Evolutionary conservation across 1,139 yeast genomes (phyloP), one percentile per base, ranked within the genome.

Genomic region (Kodamaea arcana): DNA sequence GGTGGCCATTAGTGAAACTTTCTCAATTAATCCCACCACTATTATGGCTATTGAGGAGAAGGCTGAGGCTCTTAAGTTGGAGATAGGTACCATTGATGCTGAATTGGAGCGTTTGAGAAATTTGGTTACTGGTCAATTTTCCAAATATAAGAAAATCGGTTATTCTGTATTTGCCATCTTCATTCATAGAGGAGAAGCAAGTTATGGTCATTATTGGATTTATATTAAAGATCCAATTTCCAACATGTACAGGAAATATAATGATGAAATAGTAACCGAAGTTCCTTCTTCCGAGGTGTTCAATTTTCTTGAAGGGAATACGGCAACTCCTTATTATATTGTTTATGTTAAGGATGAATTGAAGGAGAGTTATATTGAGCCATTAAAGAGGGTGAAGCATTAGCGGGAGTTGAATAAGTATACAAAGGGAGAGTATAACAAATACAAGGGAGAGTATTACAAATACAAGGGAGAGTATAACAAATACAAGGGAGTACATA

Each of bases 131-230:
- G 59, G 57, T 16, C 94, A 83, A 50, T 88, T 83, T 53, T 65
- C 67, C 15, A 65, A 65, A 8, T 76, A 83, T 60, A 74, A 69
- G 33, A 62, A 72, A 36, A 72, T 81, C 20, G 94, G 92, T 0
- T 92, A 92, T 56, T 71, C 85, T 1, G 72, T 92, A 10, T 92
- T 90, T 64, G 94, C 97, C 0, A 82, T 92, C 6, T 92, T 92
- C 51, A 87, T 94, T 31, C 98, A 92, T 58, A 69, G 97, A 36
- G 98, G 98, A 6, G 95, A 88, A 50, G 98, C 96, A 1, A 80
- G 88, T 37, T 90, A 85, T 52, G 98, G 98, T 3, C 98, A 92
- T 58, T 92, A 92, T 56, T 92, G 97, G 97, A 77, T 90, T 12
- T 92, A 90, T 54, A 90, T 92, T 42, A 78, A 76, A 43, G 97